Percentiles rank a stretch among this genome's conserved stretches.
Evolutionary conservation across 2,329 filamentous ascomycete genomes (phyloP).

Genomic region (Trichoderma endophyticum): DNA sequence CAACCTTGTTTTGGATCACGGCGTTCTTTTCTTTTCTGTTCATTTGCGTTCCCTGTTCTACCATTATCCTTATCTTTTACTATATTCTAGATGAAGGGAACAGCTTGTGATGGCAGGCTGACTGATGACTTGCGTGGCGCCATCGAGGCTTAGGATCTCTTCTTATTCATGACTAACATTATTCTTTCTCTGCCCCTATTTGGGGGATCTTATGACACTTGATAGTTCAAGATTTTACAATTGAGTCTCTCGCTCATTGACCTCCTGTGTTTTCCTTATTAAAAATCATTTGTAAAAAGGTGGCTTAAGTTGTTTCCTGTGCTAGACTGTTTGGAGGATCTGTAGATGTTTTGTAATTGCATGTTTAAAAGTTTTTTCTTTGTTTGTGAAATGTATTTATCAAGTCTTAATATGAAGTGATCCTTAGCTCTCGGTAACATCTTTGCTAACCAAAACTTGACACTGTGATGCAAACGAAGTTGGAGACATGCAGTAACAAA

Average conservation of each 20-base stretch:
- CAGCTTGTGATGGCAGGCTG: conserved; percentile 17
- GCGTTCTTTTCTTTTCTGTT: conserved; percentile 29
- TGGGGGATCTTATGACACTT: conserved; percentile 16
- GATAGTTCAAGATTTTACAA: conserved; percentile 17
- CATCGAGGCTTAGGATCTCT: conserved; percentile 13
- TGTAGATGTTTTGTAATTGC: conserved; percentile 14
- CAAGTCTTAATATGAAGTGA: conserved; percentile 4
- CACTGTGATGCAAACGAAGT: background rate
- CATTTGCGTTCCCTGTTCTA: conserved; percentile 7
- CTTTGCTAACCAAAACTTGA: background rate
- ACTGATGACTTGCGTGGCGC: conserved; percentile 21
- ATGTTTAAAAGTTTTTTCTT: background rate
- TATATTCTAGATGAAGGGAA: conserved; percentile 14
- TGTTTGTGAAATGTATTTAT: background rate
- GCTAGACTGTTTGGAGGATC: background rate
- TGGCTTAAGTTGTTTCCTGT: background rate
- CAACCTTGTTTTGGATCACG: conserved; percentile 25
- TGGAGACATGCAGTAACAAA: background rate
- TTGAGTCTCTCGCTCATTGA: conserved; percentile 11
- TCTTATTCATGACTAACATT: conserved; percentile 16
- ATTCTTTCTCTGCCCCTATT: background rate
- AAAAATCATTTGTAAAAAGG: background rate
- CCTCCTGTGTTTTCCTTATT: background rate
- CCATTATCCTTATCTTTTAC: background rate
- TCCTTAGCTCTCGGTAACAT: background rate